Evolutionary conservation across 768 basidiomycete species (phyloP).

Genomic region (Daedalea quercina): DNA sequence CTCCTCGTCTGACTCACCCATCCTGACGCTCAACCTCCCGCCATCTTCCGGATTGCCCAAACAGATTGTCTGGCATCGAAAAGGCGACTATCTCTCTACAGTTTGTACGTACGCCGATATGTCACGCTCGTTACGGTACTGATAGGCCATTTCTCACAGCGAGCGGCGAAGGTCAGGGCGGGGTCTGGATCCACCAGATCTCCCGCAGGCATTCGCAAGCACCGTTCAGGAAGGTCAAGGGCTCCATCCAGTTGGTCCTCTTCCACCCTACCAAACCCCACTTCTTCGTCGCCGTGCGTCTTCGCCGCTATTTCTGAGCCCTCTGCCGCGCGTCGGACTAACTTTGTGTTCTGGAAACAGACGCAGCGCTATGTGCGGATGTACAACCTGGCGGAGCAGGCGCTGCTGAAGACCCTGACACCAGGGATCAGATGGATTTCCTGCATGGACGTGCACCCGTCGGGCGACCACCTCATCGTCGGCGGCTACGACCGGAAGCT

Average conservation of each 20-base stretch:
- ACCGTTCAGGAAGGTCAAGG: conserved; percentile 94
- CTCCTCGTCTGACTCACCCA: conserved; percentile 46
- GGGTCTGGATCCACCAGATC: conserved; percentile 94
- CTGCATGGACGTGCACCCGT: conserved; percentile 93
- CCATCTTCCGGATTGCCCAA: conserved; percentile 62
- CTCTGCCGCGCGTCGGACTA: not conserved
- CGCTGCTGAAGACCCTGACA: conserved; percentile 85
- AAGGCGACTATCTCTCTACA: conserved; percentile 92
- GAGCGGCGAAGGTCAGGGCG: conserved; percentile 63
- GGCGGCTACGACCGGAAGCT: conserved; percentile 97
- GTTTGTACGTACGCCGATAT: conserved; percentile 65
- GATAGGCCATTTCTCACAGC: conserved; percentile 30
- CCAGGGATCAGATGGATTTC: conserved; percentile 99
- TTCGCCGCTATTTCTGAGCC: not conserved
- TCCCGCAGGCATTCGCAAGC: conserved; percentile 93
- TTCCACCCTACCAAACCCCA: conserved; percentile 95
- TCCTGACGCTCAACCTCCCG: conserved; percentile 58
- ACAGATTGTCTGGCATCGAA: conserved; percentile 88
- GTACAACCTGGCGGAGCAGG: conserved; percentile 93
- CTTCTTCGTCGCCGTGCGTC: conserved; percentile 93
- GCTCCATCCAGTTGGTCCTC: conserved; percentile 80
- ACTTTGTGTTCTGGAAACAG: conserved; percentile 30
- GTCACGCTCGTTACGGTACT: not conserved
- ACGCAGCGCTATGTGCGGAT: conserved; percentile 95
- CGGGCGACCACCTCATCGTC: conserved; percentile 93